Conservation (phyloP, 768 basidiomycete genomes). For the Hypholoma sublateritium region DNA sequence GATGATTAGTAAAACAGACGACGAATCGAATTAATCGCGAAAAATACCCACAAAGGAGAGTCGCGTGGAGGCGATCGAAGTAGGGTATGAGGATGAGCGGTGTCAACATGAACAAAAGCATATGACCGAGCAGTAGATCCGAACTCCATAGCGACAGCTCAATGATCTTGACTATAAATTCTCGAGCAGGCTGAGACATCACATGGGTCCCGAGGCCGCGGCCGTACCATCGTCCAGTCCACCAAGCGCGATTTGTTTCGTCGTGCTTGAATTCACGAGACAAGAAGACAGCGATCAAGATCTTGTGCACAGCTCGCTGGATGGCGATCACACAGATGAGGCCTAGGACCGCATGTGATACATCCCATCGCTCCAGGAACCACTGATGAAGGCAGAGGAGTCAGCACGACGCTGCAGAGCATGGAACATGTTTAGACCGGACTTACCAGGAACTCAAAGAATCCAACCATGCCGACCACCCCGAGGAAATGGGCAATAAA, state of each 20-base stretch:
- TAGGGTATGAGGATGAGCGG: conserved; percentile 89
- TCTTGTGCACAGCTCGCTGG: conserved; percentile 91
- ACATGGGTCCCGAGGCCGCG: conserved; percentile 87
- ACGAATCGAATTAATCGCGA: conserved; percentile 1
- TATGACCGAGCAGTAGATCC: conserved; percentile 85
- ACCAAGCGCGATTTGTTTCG: conserved; percentile 98
- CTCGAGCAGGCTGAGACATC: conserved; percentile 97
- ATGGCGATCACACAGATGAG: conserved; percentile 89
- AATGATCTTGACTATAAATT: conserved; percentile 97
- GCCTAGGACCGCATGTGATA: conserved; percentile 90
- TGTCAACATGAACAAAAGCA: conserved; percentile 89
- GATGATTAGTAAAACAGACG: conserved; percentile 15
- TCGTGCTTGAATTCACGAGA: conserved; percentile 99
- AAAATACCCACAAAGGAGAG: conserved; percentile 75
- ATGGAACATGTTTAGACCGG: conserved; percentile 13
- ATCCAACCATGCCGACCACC: conserved; percentile 83
- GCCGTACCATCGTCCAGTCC: conserved; percentile 98
- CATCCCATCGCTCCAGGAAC: conserved; percentile 93
- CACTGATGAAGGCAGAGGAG: conserved; percentile 50
- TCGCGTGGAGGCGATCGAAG: conserved; percentile 89
- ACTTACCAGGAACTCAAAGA: conserved; percentile 94
- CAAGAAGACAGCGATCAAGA: conserved; percentile 90
- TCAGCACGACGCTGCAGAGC: conserved; percentile 8
- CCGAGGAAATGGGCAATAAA: conserved; percentile 83
- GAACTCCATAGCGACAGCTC: conserved; percentile 95